phyloP scores from a whole-genome alignment of 306 rosid genomes.

The Medicago truncatula region MtrunA17r5.0-ANR NC_053048.1:38372501-38373000 shows the following conservation, averaged over 20 bases:
- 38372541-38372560: constrained; percentile 55
- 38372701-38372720: not conserved
- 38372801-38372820: not conserved
- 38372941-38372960: not conserved
- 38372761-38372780: not conserved
- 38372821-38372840: not conserved
- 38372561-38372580: constrained; percentile 38
- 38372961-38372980: not conserved
- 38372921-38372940: not conserved
- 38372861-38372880: not conserved
- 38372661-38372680: not conserved
- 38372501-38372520: not conserved
- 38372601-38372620: constrained; percentile 39
- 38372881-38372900: not conserved
- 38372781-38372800: not conserved
- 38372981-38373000: not conserved
- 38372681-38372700: not conserved
- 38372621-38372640: constrained; percentile 7
- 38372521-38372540: not conserved
- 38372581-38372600: constrained; percentile 45
- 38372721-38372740: not conserved
- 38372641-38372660: constrained; percentile 11
- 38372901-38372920: not conserved
- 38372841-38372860: no score
- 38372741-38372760: not conserved